Evolutionary conservation across 176 grass and related monocot genomes (phyloP), one percentile per base, ranked within the genome.

Genomic region (Musa acuminata): DNA sequence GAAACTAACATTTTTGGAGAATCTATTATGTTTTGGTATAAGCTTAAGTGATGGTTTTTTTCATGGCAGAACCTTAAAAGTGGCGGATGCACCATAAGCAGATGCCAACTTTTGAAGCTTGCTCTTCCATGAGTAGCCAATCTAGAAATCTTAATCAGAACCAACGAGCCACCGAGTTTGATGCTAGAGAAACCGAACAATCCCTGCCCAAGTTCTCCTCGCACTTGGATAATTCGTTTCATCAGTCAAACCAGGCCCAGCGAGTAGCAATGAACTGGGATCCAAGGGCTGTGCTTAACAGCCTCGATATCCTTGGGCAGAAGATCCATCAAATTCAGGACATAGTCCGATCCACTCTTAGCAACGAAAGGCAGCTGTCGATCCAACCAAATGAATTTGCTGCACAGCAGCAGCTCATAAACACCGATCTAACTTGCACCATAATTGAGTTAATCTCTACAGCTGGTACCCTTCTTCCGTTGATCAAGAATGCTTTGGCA

Each of bases 381-480:
- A 22, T 4, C 50, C 19, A 43, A 52, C 68, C 23, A 55, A 50
- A 64, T 64, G 74, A 77, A 24, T 8, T 51, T 52, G 24, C 79
- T 71, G 57, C 73, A 80, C 48, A 16, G 10, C 85, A 86, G 72
- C 85, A 96, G 64, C 55, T 86, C 13, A 77, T 91, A 20, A 91
- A 78, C 16, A 66, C 84, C 19, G 86, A 96, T 63, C 79, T 96
- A 53, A 85, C 86, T 17, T 89, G 69, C 51, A 85, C 87, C 50
- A 81, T 91, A 77, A 79, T 91, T 68, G 88, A 91, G 72, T 64
- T 96, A 21, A 91, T 96, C 74, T 96, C 92, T 8, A 80, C 88
- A 3, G 86, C 86, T 1, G 92, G 86, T 24, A 82, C 81, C 74
- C 81, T 91, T 71, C 88, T 96, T 55, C 86, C 86, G 0, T 85